A percentile compares a stretch with the other conserved stretches of the same genome.
phyloP scores from a whole-genome alignment of 192 early-diverging fungal species.

The Fimicolochytrium jonesii region DNA sequence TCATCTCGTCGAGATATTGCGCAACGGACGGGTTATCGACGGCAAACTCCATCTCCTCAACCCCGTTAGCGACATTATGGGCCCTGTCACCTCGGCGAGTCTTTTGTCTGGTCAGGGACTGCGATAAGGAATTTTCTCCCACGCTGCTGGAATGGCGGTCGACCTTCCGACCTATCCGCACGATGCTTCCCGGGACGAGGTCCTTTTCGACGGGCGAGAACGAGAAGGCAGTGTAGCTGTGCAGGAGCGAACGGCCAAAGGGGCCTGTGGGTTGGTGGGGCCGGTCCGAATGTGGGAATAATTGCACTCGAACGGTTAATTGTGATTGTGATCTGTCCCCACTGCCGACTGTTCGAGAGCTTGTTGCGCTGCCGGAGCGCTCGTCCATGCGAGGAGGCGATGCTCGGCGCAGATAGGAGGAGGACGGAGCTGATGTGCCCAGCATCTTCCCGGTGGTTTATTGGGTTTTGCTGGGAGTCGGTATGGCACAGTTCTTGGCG shows the following conservation, averaged over 20 bases:
- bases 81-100: constrained; percentile 13
- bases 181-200: constrained; percentile 24
- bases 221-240: constrained; percentile 23
- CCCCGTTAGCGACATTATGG: constrained; percentile 15
- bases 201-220: constrained; percentile 39
- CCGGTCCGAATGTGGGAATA: constrained; percentile 29
- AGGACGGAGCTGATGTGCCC: no score
- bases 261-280: neutral
- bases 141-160: constrained; percentile 15
- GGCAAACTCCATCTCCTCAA: constrained; percentile 15
- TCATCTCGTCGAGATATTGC: neutral
- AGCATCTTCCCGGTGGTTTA: no score
- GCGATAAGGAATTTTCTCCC: constrained; percentile 7
- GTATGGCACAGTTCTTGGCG: no score
- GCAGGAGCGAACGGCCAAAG: neutral
- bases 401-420: no score
- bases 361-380: no score
- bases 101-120: neutral
- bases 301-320: constrained; percentile 18
- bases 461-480: no score
- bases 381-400: no score
- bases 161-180: constrained; percentile 44
- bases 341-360: no score
- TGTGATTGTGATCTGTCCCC: no score
- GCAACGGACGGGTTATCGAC: neutral